Conservation (phyloP, 371 early-diverging fungal genomes). For the Blakeslea trispora region DNA sequence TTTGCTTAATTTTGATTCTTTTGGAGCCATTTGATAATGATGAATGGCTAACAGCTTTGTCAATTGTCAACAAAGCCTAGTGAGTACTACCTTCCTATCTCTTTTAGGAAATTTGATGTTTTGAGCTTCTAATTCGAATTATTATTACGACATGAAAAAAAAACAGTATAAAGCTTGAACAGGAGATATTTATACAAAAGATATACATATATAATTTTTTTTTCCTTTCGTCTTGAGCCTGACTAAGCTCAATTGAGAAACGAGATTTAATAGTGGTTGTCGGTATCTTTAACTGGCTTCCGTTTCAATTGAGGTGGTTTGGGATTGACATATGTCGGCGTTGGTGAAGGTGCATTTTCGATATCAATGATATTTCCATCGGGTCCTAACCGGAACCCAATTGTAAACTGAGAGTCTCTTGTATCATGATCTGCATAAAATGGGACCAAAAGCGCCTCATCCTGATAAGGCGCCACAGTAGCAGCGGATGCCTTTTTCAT, state of each 20-base stretch:
- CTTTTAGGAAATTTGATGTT: no score
- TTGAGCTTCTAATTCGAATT: no score
- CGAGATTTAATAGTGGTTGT: neutral
- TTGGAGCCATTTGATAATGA: no score
- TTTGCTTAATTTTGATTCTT: no score
- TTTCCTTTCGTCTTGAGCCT: no score
- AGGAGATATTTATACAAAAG: no score
- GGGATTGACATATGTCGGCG: constrained; percentile 3
- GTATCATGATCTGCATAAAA: neutral
- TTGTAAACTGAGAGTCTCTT: constrained; percentile 17
- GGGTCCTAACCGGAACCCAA: constrained; percentile 13
- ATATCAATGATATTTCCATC: constrained; percentile 23
- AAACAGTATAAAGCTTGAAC: no score
- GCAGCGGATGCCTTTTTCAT: constrained; percentile 9
- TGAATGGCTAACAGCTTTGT: no score
- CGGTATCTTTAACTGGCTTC: constrained; percentile 9
- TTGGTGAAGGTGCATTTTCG: constrained; percentile 18
- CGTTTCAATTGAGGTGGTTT: constrained; percentile 7
- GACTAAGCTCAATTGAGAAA: neutral
- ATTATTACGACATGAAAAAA: no score
- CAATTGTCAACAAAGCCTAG: no score
- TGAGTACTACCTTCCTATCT: no score
- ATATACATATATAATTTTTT: no score
- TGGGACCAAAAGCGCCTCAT: constrained; percentile 6
- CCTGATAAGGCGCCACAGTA: constrained; percentile 1